A percentile compares a stretch with the other conserved stretches of the same genome.
phyloP scores from a whole-genome alignment of 106 monocot species.

The Narthecium ossifragum region DNA sequence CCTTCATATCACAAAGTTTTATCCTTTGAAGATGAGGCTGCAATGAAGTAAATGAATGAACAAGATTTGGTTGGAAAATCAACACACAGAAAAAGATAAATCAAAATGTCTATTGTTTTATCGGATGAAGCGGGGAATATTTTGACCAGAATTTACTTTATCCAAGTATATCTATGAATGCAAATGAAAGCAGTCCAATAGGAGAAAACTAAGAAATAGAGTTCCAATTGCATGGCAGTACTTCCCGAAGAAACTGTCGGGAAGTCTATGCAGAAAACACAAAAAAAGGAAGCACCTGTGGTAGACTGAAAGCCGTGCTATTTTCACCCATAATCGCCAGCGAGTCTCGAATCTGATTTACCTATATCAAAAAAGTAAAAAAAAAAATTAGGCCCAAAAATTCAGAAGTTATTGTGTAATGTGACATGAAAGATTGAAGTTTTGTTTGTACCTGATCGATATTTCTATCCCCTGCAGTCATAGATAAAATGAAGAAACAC shows the following conservation, averaged over 20 bases:
- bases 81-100: too few species aligned
- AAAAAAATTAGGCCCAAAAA: neutral
- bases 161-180: too few species aligned
- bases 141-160: too few species aligned
- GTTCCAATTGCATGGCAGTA: too few species aligned
- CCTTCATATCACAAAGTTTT: conserved; percentile 89
- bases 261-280: neutral
- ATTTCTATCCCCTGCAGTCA: conserved; percentile 75
- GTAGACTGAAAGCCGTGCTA: conserved; percentile 91
- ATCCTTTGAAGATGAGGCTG: conserved; percentile 99
- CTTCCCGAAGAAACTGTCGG: neutral
- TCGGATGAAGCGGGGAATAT: too few species aligned
- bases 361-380: conserved; percentile 33
- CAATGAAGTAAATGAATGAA: too few species aligned
- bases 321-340: conserved; percentile 76
- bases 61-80: too few species aligned
- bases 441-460: conserved; percentile 76
- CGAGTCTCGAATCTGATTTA: conserved; percentile 76
- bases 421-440: neutral
- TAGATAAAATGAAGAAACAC: conserved; percentile 11
- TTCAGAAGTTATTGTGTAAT: neutral
- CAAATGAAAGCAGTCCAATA: too few species aligned
- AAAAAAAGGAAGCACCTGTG: conserved; percentile 67
- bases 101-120: too few species aligned
- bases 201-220: too few species aligned